Conservation (phyloP, 2,329 filamentous ascomycete species). For the Aspergillus sp. region DNA sequence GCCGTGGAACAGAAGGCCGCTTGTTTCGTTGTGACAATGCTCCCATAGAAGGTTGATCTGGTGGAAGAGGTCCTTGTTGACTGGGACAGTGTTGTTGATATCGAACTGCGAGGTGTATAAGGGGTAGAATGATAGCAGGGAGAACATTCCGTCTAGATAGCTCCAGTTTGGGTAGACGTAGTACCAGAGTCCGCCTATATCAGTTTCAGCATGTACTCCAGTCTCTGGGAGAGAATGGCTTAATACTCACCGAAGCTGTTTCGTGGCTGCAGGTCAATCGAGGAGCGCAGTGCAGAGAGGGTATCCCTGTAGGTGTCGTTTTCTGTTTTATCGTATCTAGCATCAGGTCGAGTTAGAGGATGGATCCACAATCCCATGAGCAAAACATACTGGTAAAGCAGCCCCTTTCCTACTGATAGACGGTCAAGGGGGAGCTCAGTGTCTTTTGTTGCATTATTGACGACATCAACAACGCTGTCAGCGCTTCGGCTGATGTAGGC, state of each 20-base stretch:
- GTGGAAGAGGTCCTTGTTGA: conserved; percentile 43
- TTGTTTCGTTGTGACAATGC: conserved; percentile 42
- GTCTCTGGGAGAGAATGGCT: not conserved
- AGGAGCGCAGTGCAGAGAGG: conserved; percentile 19
- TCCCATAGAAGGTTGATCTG: conserved; percentile 50
- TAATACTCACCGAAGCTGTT: conserved; percentile 16
- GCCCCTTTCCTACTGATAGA: conserved; percentile 19
- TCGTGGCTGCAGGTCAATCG: conserved; percentile 19
- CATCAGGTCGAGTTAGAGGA: not conserved
- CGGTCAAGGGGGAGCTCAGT: conserved; percentile 21
- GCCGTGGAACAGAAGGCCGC: conserved; percentile 53
- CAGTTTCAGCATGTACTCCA: not conserved
- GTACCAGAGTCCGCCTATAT: conserved; percentile 22
- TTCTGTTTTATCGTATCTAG: conserved; percentile 15
- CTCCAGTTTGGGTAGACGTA: conserved; percentile 51
- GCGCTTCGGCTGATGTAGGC: conserved; percentile 18
- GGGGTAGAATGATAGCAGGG: conserved; percentile 23
- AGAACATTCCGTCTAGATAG: conserved; percentile 57
- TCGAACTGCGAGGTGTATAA: conserved; percentile 31
- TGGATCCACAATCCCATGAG: no score
- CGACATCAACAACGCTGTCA: conserved; percentile 17
- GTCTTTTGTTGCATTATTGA: conserved; percentile 21
- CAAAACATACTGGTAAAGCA: conserved; percentile 17
- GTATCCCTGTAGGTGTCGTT: conserved; percentile 12
- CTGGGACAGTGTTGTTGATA: conserved; percentile 38